Conservation (phyloP, 495 filamentous ascomycete species). For the Xylaria nigripes region DNA sequence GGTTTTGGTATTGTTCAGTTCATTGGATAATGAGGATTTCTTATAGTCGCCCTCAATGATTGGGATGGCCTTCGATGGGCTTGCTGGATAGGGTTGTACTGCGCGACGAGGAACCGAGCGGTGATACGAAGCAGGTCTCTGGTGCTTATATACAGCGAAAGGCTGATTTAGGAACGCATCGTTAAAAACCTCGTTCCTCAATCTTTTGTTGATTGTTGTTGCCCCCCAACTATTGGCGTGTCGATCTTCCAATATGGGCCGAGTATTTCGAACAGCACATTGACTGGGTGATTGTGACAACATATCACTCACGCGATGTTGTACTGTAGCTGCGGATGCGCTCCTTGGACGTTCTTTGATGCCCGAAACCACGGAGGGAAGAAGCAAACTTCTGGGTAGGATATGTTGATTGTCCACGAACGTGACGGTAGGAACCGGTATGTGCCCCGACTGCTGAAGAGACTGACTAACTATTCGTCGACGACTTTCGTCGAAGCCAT, state of each 20-base stretch:
- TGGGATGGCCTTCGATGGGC: background rate
- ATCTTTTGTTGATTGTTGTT: constrained; percentile 81
- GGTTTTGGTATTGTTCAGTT: constrained; percentile 5
- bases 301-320: constrained; percentile 11
- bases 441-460: constrained; percentile 34
- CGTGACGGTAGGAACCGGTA: constrained; percentile 76
- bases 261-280: constrained; percentile 9
- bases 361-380: constrained; percentile 26
- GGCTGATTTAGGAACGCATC: constrained; percentile 86
- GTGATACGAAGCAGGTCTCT: constrained; percentile 51
- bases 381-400: constrained; percentile 70
- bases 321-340: constrained; percentile 26
- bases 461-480: constrained; percentile 76
- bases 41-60: constrained; percentile 4
- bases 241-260: constrained; percentile 39
- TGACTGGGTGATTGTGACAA: background rate
- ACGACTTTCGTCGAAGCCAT: constrained; percentile 25
- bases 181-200: constrained; percentile 86
- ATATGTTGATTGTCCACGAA: constrained; percentile 96
- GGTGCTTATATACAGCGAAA: constrained; percentile 50
- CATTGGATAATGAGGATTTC: background rate
- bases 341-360: constrained; percentile 27
- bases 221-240: constrained; percentile 80
- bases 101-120: constrained; percentile 43
- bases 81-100: constrained; percentile 22